Evolutionary conservation across 2,329 filamentous ascomycete species (phyloP), one percentile per base, ranked within the genome.

Genomic region (Beauveria australis): DNA sequence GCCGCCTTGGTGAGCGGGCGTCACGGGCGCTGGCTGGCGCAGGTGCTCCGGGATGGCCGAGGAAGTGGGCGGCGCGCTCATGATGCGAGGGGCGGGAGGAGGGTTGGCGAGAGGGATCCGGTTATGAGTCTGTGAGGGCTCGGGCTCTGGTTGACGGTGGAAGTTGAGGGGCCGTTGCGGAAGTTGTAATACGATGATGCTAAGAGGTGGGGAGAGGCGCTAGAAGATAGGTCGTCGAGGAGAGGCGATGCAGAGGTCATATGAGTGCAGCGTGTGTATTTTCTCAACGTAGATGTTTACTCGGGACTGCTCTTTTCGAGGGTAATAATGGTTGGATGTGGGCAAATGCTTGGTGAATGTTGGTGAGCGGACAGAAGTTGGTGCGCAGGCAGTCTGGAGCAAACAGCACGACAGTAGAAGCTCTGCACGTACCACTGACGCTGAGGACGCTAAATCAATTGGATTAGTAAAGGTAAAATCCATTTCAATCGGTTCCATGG

Each of bases 31-130:
- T 24, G 26, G 57, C 48, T 30, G 48, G 49, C 44, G 51, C 37
- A 54, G 30, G 57, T 55, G 24, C 48, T 48, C 49, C 26, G 28
- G 54, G 46, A 55, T 28, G 30, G 63, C 59, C 18, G 60, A 54
- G 19, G 63, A 64, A 14, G 61, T 33, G 4, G 58, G 33, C 16
- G 54, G 54, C 16, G 51, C 37, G 12, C 14, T 41, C 40, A 37
- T 60, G 59, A 26, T n/a, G 8, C 28, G n/a, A 51, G 10, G 48
- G 9, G 33, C 22, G 22, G 28, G 28, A 9, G 26, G 30, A 4
- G 3, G 46, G 6, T 6, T 6, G 16, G 24, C 18, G 14, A 26
- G 41, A 28, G 8, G 18, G 44, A 49, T 12, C 28, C 6, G 10
- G 14, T 1, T 48, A 14, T 3, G 40, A 10, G 8, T 14, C 33